A percentile compares a stretch with the other conserved stretches of the same genome.
Conservation (phyloP, 78 protist species). For the Chrysochromulina tobinii region DNA sequence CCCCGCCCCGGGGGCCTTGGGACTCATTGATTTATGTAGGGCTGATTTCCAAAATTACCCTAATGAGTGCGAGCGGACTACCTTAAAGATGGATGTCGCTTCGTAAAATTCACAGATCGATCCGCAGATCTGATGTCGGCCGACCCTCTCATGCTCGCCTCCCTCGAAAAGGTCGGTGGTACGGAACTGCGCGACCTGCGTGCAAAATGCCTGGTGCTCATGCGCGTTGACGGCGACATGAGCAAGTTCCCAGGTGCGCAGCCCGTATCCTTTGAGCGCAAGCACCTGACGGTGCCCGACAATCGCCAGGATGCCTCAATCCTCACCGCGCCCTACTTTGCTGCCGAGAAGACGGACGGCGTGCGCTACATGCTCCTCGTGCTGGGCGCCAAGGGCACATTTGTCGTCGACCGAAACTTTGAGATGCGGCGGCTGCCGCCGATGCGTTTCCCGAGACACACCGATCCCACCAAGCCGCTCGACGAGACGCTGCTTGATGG, state of each 20-base stretch:
- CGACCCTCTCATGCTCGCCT: background rate
- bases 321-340: background rate
- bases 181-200: background rate
- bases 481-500: slow-evolving; percentile 42
- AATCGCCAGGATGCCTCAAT: background rate
- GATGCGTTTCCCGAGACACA: background rate
- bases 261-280: slow-evolving; percentile 35
- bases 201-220: background rate
- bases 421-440: background rate
- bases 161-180: background rate
- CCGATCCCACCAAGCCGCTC: background rate
- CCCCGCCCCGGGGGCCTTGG: too few relatives aligned
- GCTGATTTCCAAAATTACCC: too few relatives aligned
- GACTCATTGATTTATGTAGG: too few relatives aligned
- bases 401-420: slow-evolving; percentile 24
- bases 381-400: background rate
- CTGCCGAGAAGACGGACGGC: slow-evolving; percentile 55
- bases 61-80: too few relatives aligned
- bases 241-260: slow-evolving; percentile 51
- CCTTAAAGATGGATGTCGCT: too few relatives aligned
- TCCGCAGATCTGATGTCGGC: background rate
- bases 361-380: slow-evolving; percentile 32
- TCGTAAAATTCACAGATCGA: too few relatives aligned
- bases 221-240: background rate
- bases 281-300: background rate